phyloP scores from a whole-genome alignment of 208 protist genomes.

The Trypanosomatidae sp. region DNA sequence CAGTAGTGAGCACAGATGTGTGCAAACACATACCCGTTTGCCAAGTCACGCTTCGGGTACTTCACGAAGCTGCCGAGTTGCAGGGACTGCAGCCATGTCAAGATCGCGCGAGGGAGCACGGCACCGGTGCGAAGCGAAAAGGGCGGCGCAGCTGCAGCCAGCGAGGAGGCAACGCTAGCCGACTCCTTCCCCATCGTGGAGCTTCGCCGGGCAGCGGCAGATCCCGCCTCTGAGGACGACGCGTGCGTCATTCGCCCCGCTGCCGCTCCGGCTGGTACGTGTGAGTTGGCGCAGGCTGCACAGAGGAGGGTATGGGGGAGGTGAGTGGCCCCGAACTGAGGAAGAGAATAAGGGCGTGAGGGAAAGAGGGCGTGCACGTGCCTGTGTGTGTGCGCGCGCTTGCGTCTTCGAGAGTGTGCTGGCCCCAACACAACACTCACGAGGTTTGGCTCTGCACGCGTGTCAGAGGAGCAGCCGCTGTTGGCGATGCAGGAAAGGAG shows the following conservation, averaged over 20 bases:
- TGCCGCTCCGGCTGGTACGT: background rate
- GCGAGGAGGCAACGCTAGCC: background rate
- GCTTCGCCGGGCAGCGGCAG: background rate
- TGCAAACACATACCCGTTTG: slow-evolving; percentile 92
- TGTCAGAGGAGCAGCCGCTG: background rate
- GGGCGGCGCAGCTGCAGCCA: background rate
- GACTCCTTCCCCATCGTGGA: background rate
- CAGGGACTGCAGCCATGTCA: slow-evolving; percentile 92
- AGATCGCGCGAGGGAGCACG: slow-evolving; percentile 79
- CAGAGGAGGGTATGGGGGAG: background rate
- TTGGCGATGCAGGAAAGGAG: background rate
- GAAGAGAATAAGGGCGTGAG: background rate
- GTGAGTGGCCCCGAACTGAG: background rate
- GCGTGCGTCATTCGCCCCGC: background rate
- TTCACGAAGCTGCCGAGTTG: slow-evolving; percentile 75
- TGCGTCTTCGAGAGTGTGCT: background rate
- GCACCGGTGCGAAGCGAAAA: slow-evolving; percentile 9
- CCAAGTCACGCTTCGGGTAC: slow-evolving; percentile 87
- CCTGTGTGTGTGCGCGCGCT: background rate
- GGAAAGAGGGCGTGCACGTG: background rate
- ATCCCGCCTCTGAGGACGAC: background rate
- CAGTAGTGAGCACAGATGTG: slow-evolving; percentile 95
- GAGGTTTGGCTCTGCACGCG: background rate
- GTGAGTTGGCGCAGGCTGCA: background rate
- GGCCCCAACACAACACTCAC: background rate